phyloP scores from a whole-genome alignment of 805 yeast species.

The Hanseniaspora mollemarum region DNA sequence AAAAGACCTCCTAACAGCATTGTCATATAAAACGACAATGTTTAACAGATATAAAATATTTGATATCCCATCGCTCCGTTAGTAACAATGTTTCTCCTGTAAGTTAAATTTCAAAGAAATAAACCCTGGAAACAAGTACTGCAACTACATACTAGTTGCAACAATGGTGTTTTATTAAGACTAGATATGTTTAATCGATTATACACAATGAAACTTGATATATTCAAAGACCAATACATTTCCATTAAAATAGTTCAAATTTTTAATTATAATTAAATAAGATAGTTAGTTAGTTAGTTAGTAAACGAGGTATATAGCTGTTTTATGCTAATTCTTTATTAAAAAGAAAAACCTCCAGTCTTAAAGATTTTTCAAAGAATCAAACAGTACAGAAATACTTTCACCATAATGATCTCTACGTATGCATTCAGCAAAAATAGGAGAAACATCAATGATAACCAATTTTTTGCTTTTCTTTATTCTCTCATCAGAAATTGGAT shows the following conservation, averaged over 20 bases:
- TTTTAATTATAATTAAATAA: background rate
- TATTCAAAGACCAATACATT: background rate
- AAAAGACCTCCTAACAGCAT: background rate
- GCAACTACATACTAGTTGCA: slow-evolving; percentile 17
- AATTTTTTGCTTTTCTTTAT: slow-evolving; percentile 53
- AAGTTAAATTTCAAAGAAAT: background rate
- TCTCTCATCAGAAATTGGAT: slow-evolving; percentile 65
- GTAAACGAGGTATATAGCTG: background rate
- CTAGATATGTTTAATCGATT: too few species aligned
- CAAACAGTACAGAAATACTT: slow-evolving; percentile 84
- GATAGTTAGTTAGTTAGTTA: background rate
- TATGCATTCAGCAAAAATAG: slow-evolving; percentile 94
- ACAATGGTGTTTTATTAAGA: slow-evolving; percentile 8
- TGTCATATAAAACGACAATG: background rate
- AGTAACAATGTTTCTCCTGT: slow-evolving; percentile 16
- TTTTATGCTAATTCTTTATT: background rate
- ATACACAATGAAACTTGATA: too few species aligned
- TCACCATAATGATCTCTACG: slow-evolving; percentile 98
- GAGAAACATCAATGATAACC: slow-evolving; percentile 81
- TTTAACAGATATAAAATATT: background rate
- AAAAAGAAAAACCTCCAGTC: slow-evolving; percentile 5
- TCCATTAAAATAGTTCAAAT: background rate
- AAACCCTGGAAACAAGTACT: slow-evolving; percentile 10
- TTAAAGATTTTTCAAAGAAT: slow-evolving; percentile 53
- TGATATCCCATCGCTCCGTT: slow-evolving; percentile 17